A percentile compares a stretch with the other conserved stretches of the same genome.
Evolutionary conservation across 441 rosid species (phyloP).

Genomic region (Geranium incanum): DNA sequence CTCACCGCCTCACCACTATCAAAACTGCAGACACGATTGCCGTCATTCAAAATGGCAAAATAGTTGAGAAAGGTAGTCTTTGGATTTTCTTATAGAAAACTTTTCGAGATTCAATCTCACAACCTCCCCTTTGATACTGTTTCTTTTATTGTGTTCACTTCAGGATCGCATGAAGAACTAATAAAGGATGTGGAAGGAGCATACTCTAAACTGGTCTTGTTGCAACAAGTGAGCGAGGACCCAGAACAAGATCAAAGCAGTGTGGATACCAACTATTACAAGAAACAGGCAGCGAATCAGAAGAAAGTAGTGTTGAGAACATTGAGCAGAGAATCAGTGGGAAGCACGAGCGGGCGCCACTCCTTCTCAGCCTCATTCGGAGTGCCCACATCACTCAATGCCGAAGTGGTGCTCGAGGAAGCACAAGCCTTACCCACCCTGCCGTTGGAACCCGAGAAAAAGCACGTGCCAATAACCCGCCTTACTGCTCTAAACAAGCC

Average conservation of each 20-base stretch:
- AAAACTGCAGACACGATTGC: conserved; percentile 57
- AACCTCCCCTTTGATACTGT: no score
- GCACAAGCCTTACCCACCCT: conserved; percentile 17
- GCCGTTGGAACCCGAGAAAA: conserved; percentile 16
- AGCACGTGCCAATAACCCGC: conserved; percentile 36
- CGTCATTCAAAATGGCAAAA: conserved; percentile 54
- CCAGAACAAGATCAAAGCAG: conserved; percentile 20
- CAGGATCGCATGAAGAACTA: conserved; percentile 64
- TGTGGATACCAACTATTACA: background rate
- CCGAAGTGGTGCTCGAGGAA: conserved; percentile 17
- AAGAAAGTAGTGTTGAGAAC: background rate
- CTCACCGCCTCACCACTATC: conserved; percentile 63
- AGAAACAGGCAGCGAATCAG: background rate
- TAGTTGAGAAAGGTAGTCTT: conserved; percentile 53
- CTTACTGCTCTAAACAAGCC: conserved; percentile 52
- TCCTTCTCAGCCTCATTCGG: conserved; percentile 39
- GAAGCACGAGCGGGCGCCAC: conserved; percentile 11
- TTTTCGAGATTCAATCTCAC: no score
- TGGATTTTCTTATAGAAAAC: no score
- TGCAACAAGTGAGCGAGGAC: conserved; percentile 30
- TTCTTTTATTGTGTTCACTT: background rate
- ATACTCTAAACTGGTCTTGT: conserved; percentile 42
- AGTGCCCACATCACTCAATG: conserved; percentile 29
- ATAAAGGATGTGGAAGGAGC: conserved; percentile 49
- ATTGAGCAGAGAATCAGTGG: background rate